Base-by-base conservation (phyloP, 2,329 filamentous ascomycete species). In the Xylariales sp. region DNA sequence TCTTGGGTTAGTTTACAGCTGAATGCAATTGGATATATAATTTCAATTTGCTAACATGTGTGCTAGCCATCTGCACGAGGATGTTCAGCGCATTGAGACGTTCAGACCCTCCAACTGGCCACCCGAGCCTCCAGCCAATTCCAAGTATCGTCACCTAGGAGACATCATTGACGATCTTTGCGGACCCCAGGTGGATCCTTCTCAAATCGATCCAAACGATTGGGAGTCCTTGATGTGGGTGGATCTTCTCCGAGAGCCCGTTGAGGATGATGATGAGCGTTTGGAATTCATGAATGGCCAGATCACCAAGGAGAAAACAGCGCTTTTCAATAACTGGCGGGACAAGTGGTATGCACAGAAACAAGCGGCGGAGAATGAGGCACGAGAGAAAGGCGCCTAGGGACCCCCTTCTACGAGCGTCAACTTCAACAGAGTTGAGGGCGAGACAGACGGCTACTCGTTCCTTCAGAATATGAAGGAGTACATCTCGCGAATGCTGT, bases 1-100 rank as follows among this genome's bases (percentile, higher is more conserved):
- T 37, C 64, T 88, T 29, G 70, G 74, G 83, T 88, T 72, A 39
- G 74, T 56, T 14, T 10, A 3, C 10, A 6, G 6, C 30, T 8
- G 6, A 17, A 10, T 33, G 17, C 18, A 10, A 10, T 33, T 8
- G 14, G 14, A 33, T n/a, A 17, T 24, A 18, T 27, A 13, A 18
- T 29, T 32, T 14, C 25, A 6, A 10, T 11, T 11, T 18, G 6
- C 14, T 15, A n/a, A 30, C 29, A 30, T 30, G 7, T 7, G 7
- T 8, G 16, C 5, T 12, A 39, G 37, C 16, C 11, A 25, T 5
- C 21, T 39, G 3, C 29, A 39, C 23, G 37, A 33, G 5, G 37
- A 25, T 25, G 29, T 39, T n/a, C 18, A 39, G 17, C 19, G 23
- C 13, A 39, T 39, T 20, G 37, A 39, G 11, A 28, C 11, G 6